Base-by-base conservation (phyloP, 192 early-diverging fungal species). In the Funneliformis geosporum region DNA sequence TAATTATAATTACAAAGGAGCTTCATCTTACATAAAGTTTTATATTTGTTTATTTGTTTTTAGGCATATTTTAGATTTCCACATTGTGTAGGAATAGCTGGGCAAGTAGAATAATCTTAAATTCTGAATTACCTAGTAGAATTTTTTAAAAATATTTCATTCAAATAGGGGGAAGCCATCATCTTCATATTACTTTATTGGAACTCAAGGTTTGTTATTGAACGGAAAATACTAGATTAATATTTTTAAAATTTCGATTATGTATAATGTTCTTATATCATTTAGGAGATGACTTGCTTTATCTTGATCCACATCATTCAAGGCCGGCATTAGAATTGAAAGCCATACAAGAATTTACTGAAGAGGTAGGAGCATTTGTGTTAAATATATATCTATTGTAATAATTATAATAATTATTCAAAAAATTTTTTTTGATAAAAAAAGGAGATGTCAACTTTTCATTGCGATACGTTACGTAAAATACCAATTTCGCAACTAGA, bases 101-200 rank as follows among this genome's bases (percentile, higher is more conserved):
- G 97, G 91, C 93, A 86, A 72, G 80, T 83, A 25, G 23, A 33
- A 21, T 27, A 25, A 33, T 38, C 74, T 42, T 2, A n/a, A 10
- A 21, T 23, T 4, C 55, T 7, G 50, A 21, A 38, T 43, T 46
- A 39, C 38, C 14, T 81, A 25, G 27, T 25, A 44, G 28, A 59
- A 23, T 18, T 81, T 33, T 33, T 59, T 44, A 62, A 16, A 76
- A 18, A 72, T 40, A 68, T 50, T 33, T 42, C 0, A 79, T 21
- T 8, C 59, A 11, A 42, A 9, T 81, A 94, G 93, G 23, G 98
- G 98, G 11, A 86, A 92, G 62, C 98, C 98, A n/a, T 94, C 95
- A 10, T 98, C 98, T 2, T 97, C 96, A 0, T 84, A 95, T 64
- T 99, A 95, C 83, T 98, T 99, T 87, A 89, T 95, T 40, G 97